Conservation (phyloP, 768 basidiomycete genomes). For the Dacryopinax spathularia region DNA sequence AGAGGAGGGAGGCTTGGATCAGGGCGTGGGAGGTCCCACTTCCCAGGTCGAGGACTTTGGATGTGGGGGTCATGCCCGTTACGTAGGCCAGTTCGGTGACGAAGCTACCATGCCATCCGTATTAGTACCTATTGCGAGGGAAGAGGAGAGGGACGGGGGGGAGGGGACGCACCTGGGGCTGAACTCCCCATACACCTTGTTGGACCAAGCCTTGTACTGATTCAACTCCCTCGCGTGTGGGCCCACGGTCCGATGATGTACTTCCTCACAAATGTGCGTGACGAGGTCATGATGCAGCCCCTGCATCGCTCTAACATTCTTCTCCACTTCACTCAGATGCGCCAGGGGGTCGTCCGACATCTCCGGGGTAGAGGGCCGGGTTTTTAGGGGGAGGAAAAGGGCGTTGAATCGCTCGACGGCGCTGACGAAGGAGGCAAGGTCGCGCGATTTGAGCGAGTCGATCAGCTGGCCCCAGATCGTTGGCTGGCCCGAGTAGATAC, state of each 20-base stretch:
- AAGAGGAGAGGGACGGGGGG: slow-evolving; percentile 14
- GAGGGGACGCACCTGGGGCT: slow-evolving; percentile 43
- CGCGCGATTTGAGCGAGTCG: slow-evolving; percentile 29
- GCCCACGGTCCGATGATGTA: slow-evolving; percentile 85
- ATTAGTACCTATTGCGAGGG: too few relatives aligned
- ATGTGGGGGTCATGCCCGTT: slow-evolving; percentile 42
- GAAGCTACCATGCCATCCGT: slow-evolving; percentile 25
- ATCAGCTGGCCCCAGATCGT: not conserved
- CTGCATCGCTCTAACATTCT: slow-evolving; percentile 2
- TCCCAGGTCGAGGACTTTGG: slow-evolving; percentile 70
- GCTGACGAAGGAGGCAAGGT: slow-evolving; percentile 57
- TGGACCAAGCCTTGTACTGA: slow-evolving; percentile 64
- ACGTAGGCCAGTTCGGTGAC: slow-evolving; percentile 44
- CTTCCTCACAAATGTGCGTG: slow-evolving; percentile 72
- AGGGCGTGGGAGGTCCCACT: slow-evolving; percentile 79
- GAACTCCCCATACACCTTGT: slow-evolving; percentile 80
- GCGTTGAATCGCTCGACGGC: slow-evolving; percentile 49
- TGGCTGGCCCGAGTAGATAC: not conserved
- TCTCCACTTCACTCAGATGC: not conserved
- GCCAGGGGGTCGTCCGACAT: slow-evolving; percentile 13
- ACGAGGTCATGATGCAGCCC: slow-evolving; percentile 53
- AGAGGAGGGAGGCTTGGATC: slow-evolving; percentile 66
- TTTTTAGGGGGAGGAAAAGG: slow-evolving; percentile 50
- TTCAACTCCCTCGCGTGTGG: slow-evolving; percentile 71
- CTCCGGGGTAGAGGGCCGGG: slow-evolving; percentile 31